A percentile compares a stretch with the other conserved stretches of the same genome.
These are phyloP conservation scores for Dipteronia sinensis DNA, from an alignment of 345 rosid genomes.

Conservation along the genomic window DNA sequence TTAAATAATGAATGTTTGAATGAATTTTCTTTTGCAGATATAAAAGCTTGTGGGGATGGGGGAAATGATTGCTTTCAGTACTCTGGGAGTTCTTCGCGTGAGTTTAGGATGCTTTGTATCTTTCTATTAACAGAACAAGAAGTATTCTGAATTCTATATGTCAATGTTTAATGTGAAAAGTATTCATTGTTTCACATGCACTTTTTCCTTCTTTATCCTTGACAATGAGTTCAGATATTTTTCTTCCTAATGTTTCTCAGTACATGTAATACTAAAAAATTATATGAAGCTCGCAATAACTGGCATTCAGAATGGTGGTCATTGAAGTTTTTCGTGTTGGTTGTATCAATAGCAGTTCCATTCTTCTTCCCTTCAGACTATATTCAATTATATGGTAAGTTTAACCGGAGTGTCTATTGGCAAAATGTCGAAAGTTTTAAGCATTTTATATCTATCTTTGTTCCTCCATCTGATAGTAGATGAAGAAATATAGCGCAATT, in stretches of 20 bases:
- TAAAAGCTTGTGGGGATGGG: constrained; percentile 61
- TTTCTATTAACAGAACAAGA: constrained; percentile 11
- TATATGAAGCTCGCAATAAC: constrained; percentile 45
- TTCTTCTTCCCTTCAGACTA: constrained; percentile 64
- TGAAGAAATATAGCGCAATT: neutral
- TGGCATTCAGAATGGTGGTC: constrained; percentile 88
- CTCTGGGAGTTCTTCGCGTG: constrained; percentile 83
- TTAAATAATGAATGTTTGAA: neutral
- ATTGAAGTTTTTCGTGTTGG: constrained; percentile 51
- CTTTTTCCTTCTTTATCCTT: constrained; percentile 30
- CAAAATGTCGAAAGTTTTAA: constrained; percentile 9
- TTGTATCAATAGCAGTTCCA: constrained; percentile 50
- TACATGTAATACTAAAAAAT: constrained; percentile 61
- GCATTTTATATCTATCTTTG: neutral
- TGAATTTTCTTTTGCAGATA: constrained; percentile 42
- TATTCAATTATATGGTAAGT: constrained; percentile 72
- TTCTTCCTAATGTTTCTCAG: constrained; percentile 72
- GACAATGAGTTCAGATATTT: constrained; percentile 61
- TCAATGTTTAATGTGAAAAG: neutral
- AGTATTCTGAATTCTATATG: neutral
- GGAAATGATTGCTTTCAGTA: constrained; percentile 64
- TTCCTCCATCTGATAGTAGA: neutral
- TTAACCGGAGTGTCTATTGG: neutral
- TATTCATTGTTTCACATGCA: neutral
- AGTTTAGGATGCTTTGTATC: constrained; percentile 96